Percentiles rank a stretch among this genome's conserved stretches.
Evolutionary conservation across 768 basidiomycete genomes (phyloP).

Genomic region (Mycena chlorophos): DNA sequence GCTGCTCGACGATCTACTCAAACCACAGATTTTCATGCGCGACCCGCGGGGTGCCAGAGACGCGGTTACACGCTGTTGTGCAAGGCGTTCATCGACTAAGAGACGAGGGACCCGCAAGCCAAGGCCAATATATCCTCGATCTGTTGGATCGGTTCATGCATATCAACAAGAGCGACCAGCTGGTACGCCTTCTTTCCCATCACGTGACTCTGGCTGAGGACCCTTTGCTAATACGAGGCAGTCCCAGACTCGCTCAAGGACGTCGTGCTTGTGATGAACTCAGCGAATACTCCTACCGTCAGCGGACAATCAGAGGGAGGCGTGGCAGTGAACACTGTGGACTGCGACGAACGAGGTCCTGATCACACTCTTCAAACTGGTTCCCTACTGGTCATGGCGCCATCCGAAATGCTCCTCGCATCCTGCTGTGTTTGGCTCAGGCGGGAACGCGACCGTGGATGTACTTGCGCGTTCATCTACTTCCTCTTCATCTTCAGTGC

Average conservation of each 20-base stretch:
- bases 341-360: conserved; percentile 66
- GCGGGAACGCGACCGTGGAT: conserved; percentile 6
- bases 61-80: conserved; percentile 85
- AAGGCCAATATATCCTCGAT: conserved; percentile 80
- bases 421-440: not conserved
- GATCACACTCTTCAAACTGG: conserved; percentile 13
- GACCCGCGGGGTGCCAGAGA: conserved; percentile 88
- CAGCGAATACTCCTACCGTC: conserved; percentile 74
- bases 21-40: conserved; percentile 72
- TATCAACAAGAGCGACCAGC: conserved; percentile 78
- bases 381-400: conserved; percentile 16
- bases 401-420: not conserved
- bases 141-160: conserved; percentile 87
- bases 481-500: conserved; percentile 21
- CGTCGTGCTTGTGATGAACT: conserved; percentile 93
- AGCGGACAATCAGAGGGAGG: conserved; percentile 49
- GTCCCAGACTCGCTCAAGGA: conserved; percentile 97
- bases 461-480: conserved; percentile 21
- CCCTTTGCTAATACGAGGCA: conserved; percentile 84
- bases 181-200: too few relatives aligned
- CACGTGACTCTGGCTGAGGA: too few relatives aligned
- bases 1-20: conserved; percentile 86
- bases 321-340: conserved; percentile 76
- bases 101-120: conserved; percentile 64
- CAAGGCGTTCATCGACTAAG: conserved; percentile 94